These are phyloP conservation scores for Apiospora saccharicola DNA, from an alignment of 2,329 filamentous ascomycete genomes.

Conservation along the genomic window DNA sequence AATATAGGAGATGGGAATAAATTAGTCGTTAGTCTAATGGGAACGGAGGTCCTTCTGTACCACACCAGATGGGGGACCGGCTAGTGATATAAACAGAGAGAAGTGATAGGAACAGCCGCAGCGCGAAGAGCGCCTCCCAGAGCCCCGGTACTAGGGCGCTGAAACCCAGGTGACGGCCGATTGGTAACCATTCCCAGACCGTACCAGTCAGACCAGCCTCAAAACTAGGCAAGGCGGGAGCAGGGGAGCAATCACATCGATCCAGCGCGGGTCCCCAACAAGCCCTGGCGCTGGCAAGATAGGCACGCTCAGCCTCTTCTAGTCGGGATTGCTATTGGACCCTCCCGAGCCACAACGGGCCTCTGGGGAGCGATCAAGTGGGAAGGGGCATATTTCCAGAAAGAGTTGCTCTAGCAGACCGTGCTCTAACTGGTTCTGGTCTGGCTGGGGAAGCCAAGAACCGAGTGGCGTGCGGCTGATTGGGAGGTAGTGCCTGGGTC, in stretches of 20 bases:
- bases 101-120: conserved; percentile 2
- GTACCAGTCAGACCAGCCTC: conserved; percentile 3
- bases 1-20: neutral
- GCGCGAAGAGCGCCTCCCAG: neutral
- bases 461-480: conserved; percentile 9
- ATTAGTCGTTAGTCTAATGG: neutral
- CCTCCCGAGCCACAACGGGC: conserved; percentile 16
- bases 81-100: conserved; percentile 14
- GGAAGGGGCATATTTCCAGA: neutral
- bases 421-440: neutral
- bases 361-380: conserved; percentile 10
- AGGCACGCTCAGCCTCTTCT: conserved; percentile 14
- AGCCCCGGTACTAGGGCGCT: neutral
- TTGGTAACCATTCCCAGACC: conserved; percentile 7
- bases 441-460: neutral
- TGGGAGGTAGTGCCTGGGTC: conserved; percentile 1
- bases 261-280: conserved; percentile 12
- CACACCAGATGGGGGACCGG: neutral
- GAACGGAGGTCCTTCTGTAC: neutral
- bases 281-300: conserved; percentile 14
- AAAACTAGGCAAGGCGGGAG: conserved; percentile 7
- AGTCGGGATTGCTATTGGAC: conserved; percentile 10
- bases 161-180: neutral
- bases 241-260: neutral
- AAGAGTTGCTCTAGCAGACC: neutral